Conservation (phyloP, 352 stramenopile species). For the Achlya hypogyna region DNA sequence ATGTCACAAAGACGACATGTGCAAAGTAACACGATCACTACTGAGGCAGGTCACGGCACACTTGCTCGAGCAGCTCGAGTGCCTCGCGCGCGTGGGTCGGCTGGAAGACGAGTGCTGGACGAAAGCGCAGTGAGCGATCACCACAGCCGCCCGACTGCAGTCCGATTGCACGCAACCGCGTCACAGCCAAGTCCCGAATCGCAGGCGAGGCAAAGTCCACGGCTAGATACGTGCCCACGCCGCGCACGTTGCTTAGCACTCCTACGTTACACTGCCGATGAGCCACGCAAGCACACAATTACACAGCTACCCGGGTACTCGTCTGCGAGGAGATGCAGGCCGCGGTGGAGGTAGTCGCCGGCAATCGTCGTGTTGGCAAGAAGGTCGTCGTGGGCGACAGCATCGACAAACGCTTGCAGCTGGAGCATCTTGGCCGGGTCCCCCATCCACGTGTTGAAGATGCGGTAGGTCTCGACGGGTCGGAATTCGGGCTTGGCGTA, state of each 20-base stretch:
- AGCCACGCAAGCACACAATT: not conserved
- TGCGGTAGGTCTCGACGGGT: conserved; percentile 58
- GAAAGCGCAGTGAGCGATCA: conserved; percentile 59
- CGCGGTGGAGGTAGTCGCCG: conserved; percentile 49
- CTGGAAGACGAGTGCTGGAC: conserved; percentile 67
- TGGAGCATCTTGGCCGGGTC: conserved; percentile 80
- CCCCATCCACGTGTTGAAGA: conserved; percentile 87
- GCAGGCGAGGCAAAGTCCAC: conserved; percentile 56
- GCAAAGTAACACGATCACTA: too few species aligned
- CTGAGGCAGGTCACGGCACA: conserved; percentile 25
- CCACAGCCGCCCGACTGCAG: conserved; percentile 61
- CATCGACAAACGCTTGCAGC: conserved; percentile 61
- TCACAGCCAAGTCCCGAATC: conserved; percentile 56
- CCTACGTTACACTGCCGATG: not conserved
- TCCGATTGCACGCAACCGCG: conserved; percentile 45
- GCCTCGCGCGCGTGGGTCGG: conserved; percentile 64
- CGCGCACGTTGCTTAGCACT: conserved; percentile 62
- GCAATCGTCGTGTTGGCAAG: conserved; percentile 70
- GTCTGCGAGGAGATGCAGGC: conserved; percentile 34
- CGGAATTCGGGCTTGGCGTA: conserved; percentile 72
- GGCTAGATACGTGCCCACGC: conserved; percentile 71
- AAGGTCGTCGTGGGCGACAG: conserved; percentile 44
- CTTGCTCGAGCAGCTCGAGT: conserved; percentile 56
- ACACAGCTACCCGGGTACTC: conserved; percentile 32
- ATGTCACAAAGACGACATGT: not conserved